phyloP scores from a whole-genome alignment of 2,329 filamentous ascomycete species.

The Fusarium sp. region DNA sequence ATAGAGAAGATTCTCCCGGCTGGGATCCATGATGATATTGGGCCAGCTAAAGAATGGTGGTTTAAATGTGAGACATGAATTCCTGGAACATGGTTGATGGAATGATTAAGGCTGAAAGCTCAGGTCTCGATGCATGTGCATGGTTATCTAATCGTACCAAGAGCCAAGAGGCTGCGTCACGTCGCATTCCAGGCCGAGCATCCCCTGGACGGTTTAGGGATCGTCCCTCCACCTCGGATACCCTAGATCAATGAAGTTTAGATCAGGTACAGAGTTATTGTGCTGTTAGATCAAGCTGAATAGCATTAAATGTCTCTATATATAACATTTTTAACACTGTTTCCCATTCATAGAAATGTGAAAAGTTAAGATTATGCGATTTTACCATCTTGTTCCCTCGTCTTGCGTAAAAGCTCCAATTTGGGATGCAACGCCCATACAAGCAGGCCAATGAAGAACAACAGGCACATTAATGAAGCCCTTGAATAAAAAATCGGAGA shows the following conservation, averaged over 20 bases:
- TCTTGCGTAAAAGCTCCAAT: too few relatives aligned
- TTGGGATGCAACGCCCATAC: too few relatives aligned
- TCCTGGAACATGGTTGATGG: background rate
- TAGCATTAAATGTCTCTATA: accelerated
- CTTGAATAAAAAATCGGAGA: background rate
- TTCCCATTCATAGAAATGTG: too few relatives aligned
- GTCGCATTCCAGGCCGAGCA: slow-evolving; percentile 30
- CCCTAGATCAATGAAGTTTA: slow-evolving; percentile 15
- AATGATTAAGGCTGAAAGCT: background rate
- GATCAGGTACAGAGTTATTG: background rate
- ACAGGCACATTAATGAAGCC: background rate
- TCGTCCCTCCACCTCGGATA: slow-evolving; percentile 5
- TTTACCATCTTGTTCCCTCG: too few relatives aligned
- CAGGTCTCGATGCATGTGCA: background rate
- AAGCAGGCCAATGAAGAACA: background rate
- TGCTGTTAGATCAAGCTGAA: too few relatives aligned
- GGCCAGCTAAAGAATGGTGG: background rate
- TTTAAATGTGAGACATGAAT: slow-evolving; percentile 19
- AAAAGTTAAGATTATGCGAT: too few relatives aligned
- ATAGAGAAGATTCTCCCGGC: slow-evolving; percentile 49
- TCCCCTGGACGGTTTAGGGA: slow-evolving; percentile 21
- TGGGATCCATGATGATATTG: slow-evolving; percentile 47
- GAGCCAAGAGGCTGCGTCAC: slow-evolving; percentile 25
- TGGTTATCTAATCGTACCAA: slow-evolving; percentile 33
- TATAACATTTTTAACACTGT: too few relatives aligned